phyloP scores from a whole-genome alignment of 2,329 filamentous ascomycete species.

The Aspergillus udagawae region DNA sequence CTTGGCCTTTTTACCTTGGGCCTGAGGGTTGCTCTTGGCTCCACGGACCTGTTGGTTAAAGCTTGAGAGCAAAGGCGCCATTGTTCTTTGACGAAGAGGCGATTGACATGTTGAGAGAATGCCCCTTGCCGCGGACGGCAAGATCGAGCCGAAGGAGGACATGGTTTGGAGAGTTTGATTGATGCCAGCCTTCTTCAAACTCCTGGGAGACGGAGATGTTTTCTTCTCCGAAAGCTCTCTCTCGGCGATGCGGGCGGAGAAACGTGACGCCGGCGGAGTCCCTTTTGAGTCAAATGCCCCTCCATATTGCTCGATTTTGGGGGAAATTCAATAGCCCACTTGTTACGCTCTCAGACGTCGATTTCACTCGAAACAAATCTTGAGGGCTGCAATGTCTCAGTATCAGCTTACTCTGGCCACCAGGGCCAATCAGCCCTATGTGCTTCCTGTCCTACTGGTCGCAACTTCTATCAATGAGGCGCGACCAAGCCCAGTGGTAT shows the following conservation, averaged over 20 bases:
- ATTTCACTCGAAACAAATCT: conserved; percentile 9
- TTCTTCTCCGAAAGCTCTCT: conserved; percentile 28
- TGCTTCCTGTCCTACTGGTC: conserved; percentile 40
- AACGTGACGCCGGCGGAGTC: conserved; percentile 26
- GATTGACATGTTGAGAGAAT: conserved; percentile 31
- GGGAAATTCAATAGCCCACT: conserved; percentile 2
- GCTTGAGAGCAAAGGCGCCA: conserved; percentile 27
- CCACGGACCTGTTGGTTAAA: conserved; percentile 35
- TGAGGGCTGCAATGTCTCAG: conserved; percentile 25
- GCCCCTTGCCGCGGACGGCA: conserved; percentile 33
- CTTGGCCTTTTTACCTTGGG: conserved; percentile 41
- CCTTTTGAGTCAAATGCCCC: conserved; percentile 22
- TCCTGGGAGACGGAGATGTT: conserved; percentile 19
- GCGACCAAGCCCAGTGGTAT: conserved; percentile 30
- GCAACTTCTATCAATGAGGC: conserved; percentile 39
- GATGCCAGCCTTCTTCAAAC: background rate
- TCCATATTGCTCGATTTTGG: conserved; percentile 7
- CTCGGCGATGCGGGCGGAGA: conserved; percentile 23
- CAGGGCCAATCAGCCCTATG: conserved; percentile 37
- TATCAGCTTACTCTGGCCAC: conserved; percentile 35
- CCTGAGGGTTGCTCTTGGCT: conserved; percentile 33
- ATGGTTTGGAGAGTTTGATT: conserved; percentile 18
- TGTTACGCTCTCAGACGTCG: background rate
- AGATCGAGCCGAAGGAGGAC: conserved; percentile 31
- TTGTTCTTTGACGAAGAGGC: conserved; percentile 25